Conservation (phyloP, 2,329 filamentous ascomycete genomes). For the Aspergillus viridinutans region DNA sequence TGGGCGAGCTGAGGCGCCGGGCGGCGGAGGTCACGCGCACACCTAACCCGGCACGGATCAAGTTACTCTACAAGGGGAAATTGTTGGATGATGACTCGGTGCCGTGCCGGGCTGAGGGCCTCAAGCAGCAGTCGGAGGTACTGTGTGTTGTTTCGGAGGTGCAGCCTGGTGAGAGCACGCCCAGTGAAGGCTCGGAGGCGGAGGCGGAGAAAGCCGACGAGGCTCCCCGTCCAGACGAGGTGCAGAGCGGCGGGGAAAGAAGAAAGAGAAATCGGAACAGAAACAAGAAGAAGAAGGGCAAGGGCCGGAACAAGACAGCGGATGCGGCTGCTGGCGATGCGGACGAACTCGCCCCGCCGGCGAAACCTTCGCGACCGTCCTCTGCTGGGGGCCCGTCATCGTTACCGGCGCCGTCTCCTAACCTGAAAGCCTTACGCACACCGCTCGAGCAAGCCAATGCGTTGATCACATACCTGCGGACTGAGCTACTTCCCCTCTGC, state of each 20-base stretch:
- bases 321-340: constrained; percentile 8
- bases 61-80: constrained; percentile 46
- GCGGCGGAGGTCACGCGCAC: constrained; percentile 38
- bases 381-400: constrained; percentile 9
- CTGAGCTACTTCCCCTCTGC: constrained; percentile 35
- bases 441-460: constrained; percentile 37
- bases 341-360: constrained; percentile 15
- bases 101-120: constrained; percentile 40
- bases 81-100: constrained; percentile 39
- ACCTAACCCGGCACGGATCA: constrained; percentile 34
- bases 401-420: constrained; percentile 30
- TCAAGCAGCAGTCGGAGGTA: constrained; percentile 48
- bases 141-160: constrained; percentile 43
- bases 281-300: constrained; percentile 21
- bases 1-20: constrained; percentile 38
- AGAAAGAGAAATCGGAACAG: constrained; percentile 11
- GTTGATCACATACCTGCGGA: constrained; percentile 35
- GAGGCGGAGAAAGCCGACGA: constrained; percentile 18
- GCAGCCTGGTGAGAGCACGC: constrained; percentile 24
- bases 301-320: constrained; percentile 11
- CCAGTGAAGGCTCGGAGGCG: constrained; percentile 31
- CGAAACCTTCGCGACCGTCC: constrained; percentile 14
- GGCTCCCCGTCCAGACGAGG: constrained; percentile 14
- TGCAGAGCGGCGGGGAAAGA: constrained; percentile 16
- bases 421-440: constrained; percentile 27